A percentile compares a stretch with the other conserved stretches of the same genome.
phyloP scores from a whole-genome alignment of 108 stramenopile species.

The Discostella stelligeroides region DNA sequence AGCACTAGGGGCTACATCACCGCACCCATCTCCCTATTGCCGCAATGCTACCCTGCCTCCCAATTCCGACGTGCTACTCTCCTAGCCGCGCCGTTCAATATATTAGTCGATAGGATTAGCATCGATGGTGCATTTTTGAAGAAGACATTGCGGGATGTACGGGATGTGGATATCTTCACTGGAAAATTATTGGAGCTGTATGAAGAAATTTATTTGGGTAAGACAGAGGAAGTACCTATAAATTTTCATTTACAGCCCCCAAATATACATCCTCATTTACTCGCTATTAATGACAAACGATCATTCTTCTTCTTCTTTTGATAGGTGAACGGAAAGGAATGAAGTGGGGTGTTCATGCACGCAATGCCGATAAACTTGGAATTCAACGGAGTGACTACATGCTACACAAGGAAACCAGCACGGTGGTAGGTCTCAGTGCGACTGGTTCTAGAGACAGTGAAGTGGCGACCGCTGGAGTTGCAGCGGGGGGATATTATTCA shows the following conservation, averaged over 20 bases:
- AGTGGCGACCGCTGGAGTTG: background rate
- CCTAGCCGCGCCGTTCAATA: constrained; percentile 79
- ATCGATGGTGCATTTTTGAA: constrained; percentile 83
- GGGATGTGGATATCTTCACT: constrained; percentile 83
- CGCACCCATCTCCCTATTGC: constrained; percentile 90
- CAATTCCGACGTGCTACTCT: constrained; percentile 65
- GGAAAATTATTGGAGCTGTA: constrained; percentile 80
- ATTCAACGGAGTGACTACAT: constrained; percentile 98
- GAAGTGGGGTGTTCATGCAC: constrained; percentile 47
- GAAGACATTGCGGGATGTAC: constrained; percentile 65
- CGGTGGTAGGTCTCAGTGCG: too few relatives aligned
- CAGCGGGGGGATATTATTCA: constrained; percentile 1
- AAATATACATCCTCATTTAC: too few relatives aligned
- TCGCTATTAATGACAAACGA: too few relatives aligned
- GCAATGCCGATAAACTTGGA: constrained; percentile 73
- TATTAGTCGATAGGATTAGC: constrained; percentile 84
- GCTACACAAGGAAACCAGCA: constrained; percentile 57
- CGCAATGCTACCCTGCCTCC: constrained; percentile 71
- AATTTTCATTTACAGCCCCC: background rate
- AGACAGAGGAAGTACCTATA: background rate
- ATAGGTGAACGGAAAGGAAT: constrained; percentile 23
- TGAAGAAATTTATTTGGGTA: constrained; percentile 64
- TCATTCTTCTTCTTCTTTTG: too few relatives aligned
- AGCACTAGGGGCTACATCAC: constrained; percentile 56
- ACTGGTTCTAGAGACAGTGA: constrained; percentile 12